Percentiles rank a stretch among this genome's conserved stretches.
phyloP scores from a whole-genome alignment of 2,329 filamentous ascomycete genomes.

The Aplosporella prunicola region DNA sequence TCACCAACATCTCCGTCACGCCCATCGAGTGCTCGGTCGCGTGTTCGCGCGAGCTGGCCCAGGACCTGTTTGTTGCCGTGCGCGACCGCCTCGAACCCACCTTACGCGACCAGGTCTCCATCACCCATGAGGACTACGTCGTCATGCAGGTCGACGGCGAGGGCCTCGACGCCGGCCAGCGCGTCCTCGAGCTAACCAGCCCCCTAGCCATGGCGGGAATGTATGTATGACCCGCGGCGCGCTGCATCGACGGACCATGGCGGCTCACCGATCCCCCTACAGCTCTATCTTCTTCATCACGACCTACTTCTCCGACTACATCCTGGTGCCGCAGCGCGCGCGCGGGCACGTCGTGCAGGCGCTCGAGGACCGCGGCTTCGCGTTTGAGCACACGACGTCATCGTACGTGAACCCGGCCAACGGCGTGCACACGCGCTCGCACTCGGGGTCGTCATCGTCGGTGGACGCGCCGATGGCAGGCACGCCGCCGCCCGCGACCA shows the following conservation, averaged over 20 bases:
- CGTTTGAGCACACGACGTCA: slow-evolving; percentile 57
- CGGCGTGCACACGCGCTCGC: slow-evolving; percentile 41
- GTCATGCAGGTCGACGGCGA: slow-evolving; percentile 85
- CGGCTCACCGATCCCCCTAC: not conserved
- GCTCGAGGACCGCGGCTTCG: slow-evolving; percentile 70
- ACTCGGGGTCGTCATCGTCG: slow-evolving; percentile 35
- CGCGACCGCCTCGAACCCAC: slow-evolving; percentile 51
- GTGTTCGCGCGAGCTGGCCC: slow-evolving; percentile 67
- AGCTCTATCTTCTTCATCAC: slow-evolving; percentile 96
- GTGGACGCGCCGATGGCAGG: slow-evolving; percentile 43
- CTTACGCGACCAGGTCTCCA: slow-evolving; percentile 45
- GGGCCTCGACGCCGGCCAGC: slow-evolving; percentile 80
- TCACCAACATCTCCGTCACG: slow-evolving; percentile 89
- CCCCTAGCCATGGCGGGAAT: slow-evolving; percentile 87
- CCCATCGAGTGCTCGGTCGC: slow-evolving; percentile 88
- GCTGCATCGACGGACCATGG: too few species aligned
- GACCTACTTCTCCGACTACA: slow-evolving; percentile 96
- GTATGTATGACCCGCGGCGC: slow-evolving; percentile 38
- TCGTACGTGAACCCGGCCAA: slow-evolving; percentile 49
- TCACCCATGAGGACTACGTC: slow-evolving; percentile 76
- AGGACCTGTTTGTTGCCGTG: slow-evolving; percentile 64
- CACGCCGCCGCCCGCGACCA: slow-evolving; percentile 67
- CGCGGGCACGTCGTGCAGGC: slow-evolving; percentile 66
- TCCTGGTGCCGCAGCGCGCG: slow-evolving; percentile 72
- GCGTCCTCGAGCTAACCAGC: slow-evolving; percentile 83